phyloP scores from a whole-genome alignment of 2,329 filamentous ascomycete species.

The Colletotrichum limetticola region DNA sequence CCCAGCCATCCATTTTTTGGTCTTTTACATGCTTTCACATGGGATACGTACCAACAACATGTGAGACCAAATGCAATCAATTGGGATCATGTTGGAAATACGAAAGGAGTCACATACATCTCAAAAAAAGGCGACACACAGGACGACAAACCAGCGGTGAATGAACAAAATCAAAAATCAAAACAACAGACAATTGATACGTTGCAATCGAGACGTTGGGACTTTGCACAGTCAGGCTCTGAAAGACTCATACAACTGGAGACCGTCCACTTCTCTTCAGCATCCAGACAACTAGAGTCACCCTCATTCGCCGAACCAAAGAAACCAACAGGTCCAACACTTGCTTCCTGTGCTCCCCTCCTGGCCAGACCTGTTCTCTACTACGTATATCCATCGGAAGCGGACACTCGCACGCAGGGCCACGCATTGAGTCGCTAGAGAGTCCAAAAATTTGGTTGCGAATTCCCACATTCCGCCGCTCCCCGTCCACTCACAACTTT shows the following conservation, averaged over 20 bases:
- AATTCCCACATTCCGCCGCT: slow-evolving; percentile 24
- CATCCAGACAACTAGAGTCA: not conserved
- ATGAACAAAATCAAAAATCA: not conserved
- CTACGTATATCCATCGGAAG: not conserved
- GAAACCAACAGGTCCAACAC: not conserved
- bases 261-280: not conserved
- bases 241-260: not conserved
- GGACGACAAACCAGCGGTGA: slow-evolving; percentile 1
- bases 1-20: slow-evolving; percentile 6
- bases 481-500: slow-evolving; percentile 22
- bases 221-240: not conserved
- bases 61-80: not conserved
- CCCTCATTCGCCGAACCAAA: not conserved
- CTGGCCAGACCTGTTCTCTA: not conserved
- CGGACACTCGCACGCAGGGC: not conserved
- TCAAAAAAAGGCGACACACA: not conserved
- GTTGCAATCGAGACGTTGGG: not conserved
- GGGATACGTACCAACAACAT: not conserved
- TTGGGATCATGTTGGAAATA: not conserved
- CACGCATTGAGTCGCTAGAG: not conserved
- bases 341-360: not conserved
- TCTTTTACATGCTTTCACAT: not conserved
- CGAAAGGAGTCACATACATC: not conserved
- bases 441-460: not conserved
- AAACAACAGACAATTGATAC: not conserved